Evolutionary conservation across 2,329 filamentous ascomycete genomes (phyloP).

Genomic region (Parascedosporium putredinis): DNA sequence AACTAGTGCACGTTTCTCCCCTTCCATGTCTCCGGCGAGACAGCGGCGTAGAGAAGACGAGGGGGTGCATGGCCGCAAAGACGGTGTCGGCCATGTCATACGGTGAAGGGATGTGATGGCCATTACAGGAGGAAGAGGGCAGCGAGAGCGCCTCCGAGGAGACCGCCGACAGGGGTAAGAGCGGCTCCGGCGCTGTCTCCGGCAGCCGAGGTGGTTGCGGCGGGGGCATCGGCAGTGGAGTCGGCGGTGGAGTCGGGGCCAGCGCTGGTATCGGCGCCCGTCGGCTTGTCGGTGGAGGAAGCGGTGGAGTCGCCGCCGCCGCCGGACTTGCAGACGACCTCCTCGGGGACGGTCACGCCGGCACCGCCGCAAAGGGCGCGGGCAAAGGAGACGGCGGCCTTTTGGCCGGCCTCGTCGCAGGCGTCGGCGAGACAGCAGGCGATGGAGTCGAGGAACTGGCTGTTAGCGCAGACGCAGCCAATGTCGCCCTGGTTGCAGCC

Average conservation of each 20-base stretch:
- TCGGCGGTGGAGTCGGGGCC: neutral
- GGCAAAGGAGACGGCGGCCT: conserved; percentile 26
- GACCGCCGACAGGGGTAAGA: conserved; percentile 3
- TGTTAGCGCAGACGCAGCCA: conserved; percentile 27
- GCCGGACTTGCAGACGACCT: conserved; percentile 23
- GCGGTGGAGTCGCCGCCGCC: conserved; percentile 3
- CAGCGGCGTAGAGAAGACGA: too few species aligned
- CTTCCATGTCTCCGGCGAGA: too few species aligned
- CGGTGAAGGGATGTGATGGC: too few species aligned
- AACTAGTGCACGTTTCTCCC: too few species aligned
- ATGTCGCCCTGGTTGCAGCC: conserved; percentile 28
- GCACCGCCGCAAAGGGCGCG: conserved; percentile 26
- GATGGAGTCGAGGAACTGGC: conserved; percentile 27
- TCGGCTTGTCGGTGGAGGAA: neutral
- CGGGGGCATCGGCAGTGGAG: neutral
- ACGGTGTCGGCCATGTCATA: too few species aligned
- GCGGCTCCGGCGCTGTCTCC: neutral
- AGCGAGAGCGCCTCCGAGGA: conserved; percentile 9
- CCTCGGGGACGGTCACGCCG: conserved; percentile 24
- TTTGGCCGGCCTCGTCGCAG: conserved; percentile 23
- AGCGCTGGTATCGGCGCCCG: neutral
- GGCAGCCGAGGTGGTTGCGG: neutral
- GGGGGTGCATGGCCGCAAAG: too few species aligned
- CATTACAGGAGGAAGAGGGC: conserved; percentile 10
- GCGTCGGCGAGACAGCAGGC: conserved; percentile 29